Conservation (phyloP, 2,329 filamentous ascomycete genomes). For the Scytalidium sp. region DNA sequence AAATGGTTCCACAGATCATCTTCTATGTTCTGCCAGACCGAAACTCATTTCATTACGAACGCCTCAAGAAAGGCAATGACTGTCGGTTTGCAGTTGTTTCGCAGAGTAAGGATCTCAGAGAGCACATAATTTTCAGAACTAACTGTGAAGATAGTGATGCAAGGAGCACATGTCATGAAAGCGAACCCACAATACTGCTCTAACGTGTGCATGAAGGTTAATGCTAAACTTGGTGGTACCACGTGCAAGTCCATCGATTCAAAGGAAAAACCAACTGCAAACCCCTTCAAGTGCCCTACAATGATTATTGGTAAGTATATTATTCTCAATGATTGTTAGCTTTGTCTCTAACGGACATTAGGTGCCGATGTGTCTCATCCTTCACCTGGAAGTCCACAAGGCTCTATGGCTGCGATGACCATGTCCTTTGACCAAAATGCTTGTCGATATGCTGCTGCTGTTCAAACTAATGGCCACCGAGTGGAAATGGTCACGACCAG, state of each 20-base stretch:
- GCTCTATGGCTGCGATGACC: conserved; percentile 86
- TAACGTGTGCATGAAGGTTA: conserved; percentile 96
- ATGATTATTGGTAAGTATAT: conserved; percentile 65
- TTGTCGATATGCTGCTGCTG: conserved; percentile 74
- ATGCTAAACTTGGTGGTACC: conserved; percentile 86
- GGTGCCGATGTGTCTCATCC: conserved; percentile 90
- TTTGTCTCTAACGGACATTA: conserved; percentile 50
- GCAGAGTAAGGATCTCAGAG: conserved; percentile 46
- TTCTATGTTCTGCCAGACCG: conserved; percentile 74
- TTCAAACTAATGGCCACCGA: conserved; percentile 79
- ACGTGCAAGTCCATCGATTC: conserved; percentile 47
- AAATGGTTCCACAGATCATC: conserved; percentile 63
- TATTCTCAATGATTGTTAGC: neutral
- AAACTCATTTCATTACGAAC: conserved; percentile 70
- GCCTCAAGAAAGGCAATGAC: conserved; percentile 87
- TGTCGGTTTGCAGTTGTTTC: conserved; percentile 80
- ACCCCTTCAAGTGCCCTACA: conserved; percentile 53
- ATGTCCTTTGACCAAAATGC: conserved; percentile 71
- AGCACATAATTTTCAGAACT: neutral
- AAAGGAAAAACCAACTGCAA: conserved; percentile 12
- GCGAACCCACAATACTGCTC: conserved; percentile 81
- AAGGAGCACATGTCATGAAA: conserved; percentile 64
- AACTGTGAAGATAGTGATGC: conserved; percentile 52
- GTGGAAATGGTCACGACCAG: conserved; percentile 71
- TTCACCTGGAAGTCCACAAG: conserved; percentile 59